Evolutionary conservation across 164 flowering plant genomes (phyloP).

Genomic region (Macadamia tetraphylla): DNA sequence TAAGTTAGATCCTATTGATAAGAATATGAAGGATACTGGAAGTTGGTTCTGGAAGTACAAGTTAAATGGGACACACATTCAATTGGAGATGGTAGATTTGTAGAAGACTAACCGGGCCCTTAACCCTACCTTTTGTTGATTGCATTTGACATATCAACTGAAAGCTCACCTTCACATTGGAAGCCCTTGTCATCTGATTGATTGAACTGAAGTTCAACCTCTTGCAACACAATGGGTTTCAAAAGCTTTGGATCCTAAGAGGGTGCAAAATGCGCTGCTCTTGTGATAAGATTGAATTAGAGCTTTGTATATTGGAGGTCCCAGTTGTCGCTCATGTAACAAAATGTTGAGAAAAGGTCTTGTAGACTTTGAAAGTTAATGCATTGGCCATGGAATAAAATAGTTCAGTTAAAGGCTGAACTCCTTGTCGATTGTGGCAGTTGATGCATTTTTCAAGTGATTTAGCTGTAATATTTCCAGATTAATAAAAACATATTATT

Average conservation of each 20-base stretch:
- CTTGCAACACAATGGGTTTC: not conserved
- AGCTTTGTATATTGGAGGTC: too few relatives aligned
- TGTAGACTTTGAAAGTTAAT: too few relatives aligned
- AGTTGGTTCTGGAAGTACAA: constrained; percentile 92
- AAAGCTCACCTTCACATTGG: constrained; percentile 12
- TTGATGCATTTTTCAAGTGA: not conserved
- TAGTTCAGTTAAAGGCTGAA: too few relatives aligned
- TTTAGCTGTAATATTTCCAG: not conserved
- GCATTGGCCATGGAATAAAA: too few relatives aligned
- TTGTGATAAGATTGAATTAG: too few relatives aligned
- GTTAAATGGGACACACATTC: constrained; percentile 47
- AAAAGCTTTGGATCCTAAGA: not conserved
- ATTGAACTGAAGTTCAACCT: constrained; percentile 73
- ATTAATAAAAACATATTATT: constrained; percentile 5
- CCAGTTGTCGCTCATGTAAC: too few relatives aligned
- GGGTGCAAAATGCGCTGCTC: not conserved
- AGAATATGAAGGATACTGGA: constrained; percentile 54
- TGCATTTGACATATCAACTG: constrained; percentile 36
- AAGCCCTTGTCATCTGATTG: constrained; percentile 14
- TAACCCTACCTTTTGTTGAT: constrained; percentile 35
- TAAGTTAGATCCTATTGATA: constrained; percentile 44
- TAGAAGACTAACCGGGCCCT: constrained; percentile 21
- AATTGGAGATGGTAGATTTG: constrained; percentile 57
- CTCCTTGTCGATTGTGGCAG: too few relatives aligned
- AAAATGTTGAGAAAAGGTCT: too few relatives aligned